phyloP scores from a whole-genome alignment of 257 asterid species.

The Primulina tabacum region DNA sequence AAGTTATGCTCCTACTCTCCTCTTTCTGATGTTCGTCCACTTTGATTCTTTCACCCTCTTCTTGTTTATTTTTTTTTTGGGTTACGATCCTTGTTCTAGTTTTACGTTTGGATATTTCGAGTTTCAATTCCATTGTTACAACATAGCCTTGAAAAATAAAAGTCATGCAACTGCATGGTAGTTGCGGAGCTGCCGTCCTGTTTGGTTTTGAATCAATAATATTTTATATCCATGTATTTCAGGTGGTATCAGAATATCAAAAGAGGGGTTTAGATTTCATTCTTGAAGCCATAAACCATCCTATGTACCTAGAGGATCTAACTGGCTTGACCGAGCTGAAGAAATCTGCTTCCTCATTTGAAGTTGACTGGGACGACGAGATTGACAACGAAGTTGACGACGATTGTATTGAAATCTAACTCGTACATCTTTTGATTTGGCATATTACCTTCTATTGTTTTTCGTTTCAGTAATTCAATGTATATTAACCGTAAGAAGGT shows the following conservation, averaged over 20 bases:
- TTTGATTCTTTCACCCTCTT: background rate
- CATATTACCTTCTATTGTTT: conserved; percentile 4
- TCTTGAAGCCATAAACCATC: conserved; percentile 82
- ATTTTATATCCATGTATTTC: conserved; percentile 12
- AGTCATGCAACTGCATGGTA: background rate
- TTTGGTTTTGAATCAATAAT: background rate
- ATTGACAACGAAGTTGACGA: conserved; percentile 52
- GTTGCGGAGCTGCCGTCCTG: background rate
- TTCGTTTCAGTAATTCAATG: background rate
- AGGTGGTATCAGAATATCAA: conserved; percentile 77
- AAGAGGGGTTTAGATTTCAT: conserved; percentile 72
- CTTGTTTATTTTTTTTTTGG: background rate
- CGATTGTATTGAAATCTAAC: conserved; percentile 53
- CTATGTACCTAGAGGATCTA: conserved; percentile 83
- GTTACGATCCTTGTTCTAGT: background rate
- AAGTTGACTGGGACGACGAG: conserved; percentile 67
- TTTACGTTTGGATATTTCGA: background rate
- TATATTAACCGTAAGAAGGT: background rate
- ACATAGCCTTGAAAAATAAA: background rate
- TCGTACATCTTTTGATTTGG: background rate
- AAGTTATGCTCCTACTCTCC: background rate
- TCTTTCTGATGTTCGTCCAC: background rate
- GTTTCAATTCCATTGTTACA: background rate
- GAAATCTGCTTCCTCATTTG: conserved; percentile 61
- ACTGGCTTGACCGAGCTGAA: conserved; percentile 88